Base-by-base conservation (phyloP, 1,139 yeast genomes). In the Kodamaea plutei region DNA sequence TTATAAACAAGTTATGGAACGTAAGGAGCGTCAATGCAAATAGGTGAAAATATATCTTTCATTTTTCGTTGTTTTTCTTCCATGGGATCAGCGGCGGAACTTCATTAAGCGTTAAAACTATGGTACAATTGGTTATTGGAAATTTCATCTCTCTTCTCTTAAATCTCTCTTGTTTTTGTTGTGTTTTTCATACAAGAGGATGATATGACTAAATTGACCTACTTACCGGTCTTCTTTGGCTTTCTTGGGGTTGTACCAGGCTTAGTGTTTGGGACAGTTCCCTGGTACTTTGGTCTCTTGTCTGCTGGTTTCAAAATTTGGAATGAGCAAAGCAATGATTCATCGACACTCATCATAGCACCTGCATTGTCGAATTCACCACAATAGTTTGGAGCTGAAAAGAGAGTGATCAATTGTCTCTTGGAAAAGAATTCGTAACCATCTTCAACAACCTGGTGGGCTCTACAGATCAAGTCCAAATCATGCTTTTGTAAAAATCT, bases 331-430 rank as follows among this genome's bases (percentile, higher is more conserved):
- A 91, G 73, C 53, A 91, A 75, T 56, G 91, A 81, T 61, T 89
- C 96, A 59, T 91, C 97, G 34, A 91, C 97, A 50, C 94, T 81
- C 98, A 91, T 91, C 95, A 91, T 89, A 22, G 97, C 97, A 49
- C 97, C 98, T 7, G 96, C 96, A 58, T 91, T 91, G 60, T 91
- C 96, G 57, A 91, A 91, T 62, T 91, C 97, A 45, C 97, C 97
- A 74, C 97, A 91, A 58, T 91, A 91, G 63, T 91, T 91, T 45
- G 97, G 98, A 31, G 97, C 97, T 30, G 93, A 80, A 56, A 91
- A 91, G 44, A 91, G 70, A 13, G 98, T 91, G 34, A 91, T 97
- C 55, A 91, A 75, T 63, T 89, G 96, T 52, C 97, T 82, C 61
- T 89, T 89, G 39, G 91, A 79, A 61, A 91, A 91, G 58, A 91